Conservation (phyloP, 2,329 filamentous ascomycete genomes). For the Colletotrichum costaricense region DNA sequence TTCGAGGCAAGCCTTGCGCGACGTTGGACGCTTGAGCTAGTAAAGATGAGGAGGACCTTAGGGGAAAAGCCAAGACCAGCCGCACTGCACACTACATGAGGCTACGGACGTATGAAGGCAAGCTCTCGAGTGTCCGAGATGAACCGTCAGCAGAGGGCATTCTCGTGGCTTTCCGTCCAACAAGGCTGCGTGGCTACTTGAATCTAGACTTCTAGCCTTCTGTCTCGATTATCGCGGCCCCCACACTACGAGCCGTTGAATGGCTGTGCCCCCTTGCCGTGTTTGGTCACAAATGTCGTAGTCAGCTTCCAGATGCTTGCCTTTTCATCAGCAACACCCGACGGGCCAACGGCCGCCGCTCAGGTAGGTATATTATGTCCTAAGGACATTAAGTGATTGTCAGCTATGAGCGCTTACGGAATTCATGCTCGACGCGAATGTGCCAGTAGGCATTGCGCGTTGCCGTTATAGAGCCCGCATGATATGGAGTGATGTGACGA, state of each 20-base stretch:
- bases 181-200: not conserved
- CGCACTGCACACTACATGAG: not conserved
- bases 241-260: not conserved
- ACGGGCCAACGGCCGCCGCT: not conserved
- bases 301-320: not conserved
- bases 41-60: not conserved
- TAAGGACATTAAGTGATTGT: not conserved
- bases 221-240: not conserved
- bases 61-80: not conserved
- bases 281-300: not conserved
- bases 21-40: not conserved
- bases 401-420: not conserved
- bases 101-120: not conserved
- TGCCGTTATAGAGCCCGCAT: not conserved
- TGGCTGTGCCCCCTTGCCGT: not conserved
- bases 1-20: conserved; percentile 9
- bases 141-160: not conserved
- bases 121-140: not conserved
- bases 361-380: not conserved
- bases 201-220: not conserved
- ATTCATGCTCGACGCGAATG: not conserved
- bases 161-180: not conserved
- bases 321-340: not conserved
- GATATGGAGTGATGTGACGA: not conserved
- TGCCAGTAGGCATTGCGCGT: not conserved